These are phyloP conservation scores for Candida albicans DNA, from an alignment of 1,139 yeast species.

Conservation along the genomic window DNA sequence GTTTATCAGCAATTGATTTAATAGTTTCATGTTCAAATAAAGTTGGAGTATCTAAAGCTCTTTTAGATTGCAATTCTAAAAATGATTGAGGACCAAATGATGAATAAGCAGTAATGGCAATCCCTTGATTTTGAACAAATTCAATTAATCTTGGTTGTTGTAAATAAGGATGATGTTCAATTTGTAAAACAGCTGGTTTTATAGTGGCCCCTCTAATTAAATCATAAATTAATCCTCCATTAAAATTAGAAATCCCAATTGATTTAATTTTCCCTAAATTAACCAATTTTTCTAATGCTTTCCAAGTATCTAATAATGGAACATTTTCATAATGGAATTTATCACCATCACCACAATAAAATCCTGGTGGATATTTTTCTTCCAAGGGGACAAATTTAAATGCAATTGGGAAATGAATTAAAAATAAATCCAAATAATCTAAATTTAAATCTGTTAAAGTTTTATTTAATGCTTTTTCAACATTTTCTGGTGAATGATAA, in stretches of 20 bases:
- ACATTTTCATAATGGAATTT: conserved; percentile 63
- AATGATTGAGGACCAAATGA: conserved; percentile 79
- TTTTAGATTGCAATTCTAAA: conserved; percentile 55
- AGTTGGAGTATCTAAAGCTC: conserved; percentile 53
- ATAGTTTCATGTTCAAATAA: conserved; percentile 58
- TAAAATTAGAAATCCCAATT: conserved; percentile 84
- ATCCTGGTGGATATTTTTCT: conserved; percentile 73
- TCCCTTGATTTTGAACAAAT: conserved; percentile 58
- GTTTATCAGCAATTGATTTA: conserved; percentile 51
- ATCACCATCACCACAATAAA: conserved; percentile 63
- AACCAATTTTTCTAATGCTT: conserved; percentile 64
- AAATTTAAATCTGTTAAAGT: conserved; percentile 63
- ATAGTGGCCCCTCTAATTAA: conserved; percentile 69
- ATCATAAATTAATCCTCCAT: conserved; percentile 69
- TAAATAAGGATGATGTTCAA: conserved; percentile 91
- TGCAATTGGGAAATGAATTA: conserved; percentile 81
- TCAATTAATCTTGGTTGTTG: conserved; percentile 70
- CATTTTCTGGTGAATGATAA: conserved; percentile 66
- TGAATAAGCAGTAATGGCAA: conserved; percentile 81
- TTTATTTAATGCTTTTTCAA: conserved; percentile 56
- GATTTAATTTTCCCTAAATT: conserved; percentile 66
- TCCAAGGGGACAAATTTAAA: conserved; percentile 71
- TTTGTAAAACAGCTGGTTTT: conserved; percentile 79
- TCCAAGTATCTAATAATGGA: conserved; percentile 78
- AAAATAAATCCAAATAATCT: conserved; percentile 72